Conservation (phyloP, 257 asterid genomes). For the Craterostigma plantagineum region DNA sequence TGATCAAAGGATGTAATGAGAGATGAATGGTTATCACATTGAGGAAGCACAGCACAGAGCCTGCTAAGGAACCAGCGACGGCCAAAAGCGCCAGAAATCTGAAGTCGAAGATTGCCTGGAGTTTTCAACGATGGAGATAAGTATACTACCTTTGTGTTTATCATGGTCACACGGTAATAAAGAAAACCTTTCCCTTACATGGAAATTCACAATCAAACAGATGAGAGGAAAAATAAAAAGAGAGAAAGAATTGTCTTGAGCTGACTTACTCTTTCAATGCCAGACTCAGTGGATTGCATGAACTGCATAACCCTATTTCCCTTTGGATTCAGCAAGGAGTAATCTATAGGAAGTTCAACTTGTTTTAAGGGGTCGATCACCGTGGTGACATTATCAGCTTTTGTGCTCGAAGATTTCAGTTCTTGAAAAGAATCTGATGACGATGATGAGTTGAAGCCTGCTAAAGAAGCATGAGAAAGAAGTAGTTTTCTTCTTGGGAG, state of each 20-base stretch:
- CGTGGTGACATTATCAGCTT: too few species aligned
- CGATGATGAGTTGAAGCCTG: too few species aligned
- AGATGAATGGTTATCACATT: slow-evolving; percentile 28
- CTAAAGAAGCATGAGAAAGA: too few species aligned
- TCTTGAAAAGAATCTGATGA: too few species aligned
- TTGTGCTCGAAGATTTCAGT: too few species aligned
- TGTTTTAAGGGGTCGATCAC: slow-evolving; percentile 12
- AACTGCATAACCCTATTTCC: slow-evolving; percentile 35
- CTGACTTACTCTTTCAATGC: slow-evolving; percentile 43
- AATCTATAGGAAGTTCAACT: slow-evolving; percentile 15
- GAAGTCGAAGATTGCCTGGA: slow-evolving; percentile 62
- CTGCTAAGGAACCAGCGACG: slow-evolving; percentile 78
- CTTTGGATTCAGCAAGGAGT: slow-evolving; percentile 23
- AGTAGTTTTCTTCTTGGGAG: too few species aligned
- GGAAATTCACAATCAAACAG: background rate
- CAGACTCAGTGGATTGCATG: slow-evolving; percentile 39
- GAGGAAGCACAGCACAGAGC: slow-evolving; percentile 80
- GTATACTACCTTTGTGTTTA: background rate
- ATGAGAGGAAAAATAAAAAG: background rate
- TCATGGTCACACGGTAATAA: background rate
- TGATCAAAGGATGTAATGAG: background rate
- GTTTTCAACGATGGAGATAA: slow-evolving; percentile 4
- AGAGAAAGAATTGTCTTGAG: background rate
- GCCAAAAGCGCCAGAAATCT: slow-evolving; percentile 85
- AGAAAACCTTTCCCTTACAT: too few species aligned